A percentile compares a stretch with the other conserved stretches of the same genome.
Conservation (phyloP, 176 grass and related monocot species). For the Eragrostis curvula region DNA sequence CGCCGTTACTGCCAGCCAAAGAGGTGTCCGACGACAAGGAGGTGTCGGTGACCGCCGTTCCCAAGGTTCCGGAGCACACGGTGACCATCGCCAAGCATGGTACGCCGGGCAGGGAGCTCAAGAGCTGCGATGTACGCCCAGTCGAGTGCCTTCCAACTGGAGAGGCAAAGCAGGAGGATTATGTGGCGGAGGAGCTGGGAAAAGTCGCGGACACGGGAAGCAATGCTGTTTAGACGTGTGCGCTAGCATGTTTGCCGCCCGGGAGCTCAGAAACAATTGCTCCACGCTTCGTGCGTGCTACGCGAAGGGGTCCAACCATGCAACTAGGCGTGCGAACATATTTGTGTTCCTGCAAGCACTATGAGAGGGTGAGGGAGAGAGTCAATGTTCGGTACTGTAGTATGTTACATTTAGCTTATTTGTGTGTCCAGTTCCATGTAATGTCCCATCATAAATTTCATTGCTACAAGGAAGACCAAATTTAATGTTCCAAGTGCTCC, state of each 20-base stretch:
- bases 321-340: background rate
- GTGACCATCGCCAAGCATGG: slow-evolving; percentile 42
- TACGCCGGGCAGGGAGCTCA: background rate
- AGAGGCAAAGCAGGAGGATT: background rate
- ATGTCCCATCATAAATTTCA: background rate
- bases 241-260: background rate
- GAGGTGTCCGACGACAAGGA: background rate
- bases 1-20: slow-evolving; percentile 6
- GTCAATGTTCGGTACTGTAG: background rate
- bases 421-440: background rate
- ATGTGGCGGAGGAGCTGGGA: background rate
- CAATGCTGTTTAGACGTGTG: background rate
- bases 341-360: background rate
- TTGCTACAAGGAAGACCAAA: background rate
- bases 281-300: background rate
- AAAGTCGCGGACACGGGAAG: background rate
- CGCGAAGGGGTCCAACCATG: background rate
- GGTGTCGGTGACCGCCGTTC: background rate
- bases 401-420: background rate
- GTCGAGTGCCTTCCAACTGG: background rate
- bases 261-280: background rate
- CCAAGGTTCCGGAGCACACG: slow-evolving; percentile 46
- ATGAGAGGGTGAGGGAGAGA: background rate
- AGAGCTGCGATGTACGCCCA: background rate
- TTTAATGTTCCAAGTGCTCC: background rate